Percentiles rank a stretch among this genome's conserved stretches.
These are phyloP conservation scores for Trichophyton schoenleinii DNA, from an alignment of 2,329 filamentous ascomycete species.

Conservation along the genomic window DNA sequence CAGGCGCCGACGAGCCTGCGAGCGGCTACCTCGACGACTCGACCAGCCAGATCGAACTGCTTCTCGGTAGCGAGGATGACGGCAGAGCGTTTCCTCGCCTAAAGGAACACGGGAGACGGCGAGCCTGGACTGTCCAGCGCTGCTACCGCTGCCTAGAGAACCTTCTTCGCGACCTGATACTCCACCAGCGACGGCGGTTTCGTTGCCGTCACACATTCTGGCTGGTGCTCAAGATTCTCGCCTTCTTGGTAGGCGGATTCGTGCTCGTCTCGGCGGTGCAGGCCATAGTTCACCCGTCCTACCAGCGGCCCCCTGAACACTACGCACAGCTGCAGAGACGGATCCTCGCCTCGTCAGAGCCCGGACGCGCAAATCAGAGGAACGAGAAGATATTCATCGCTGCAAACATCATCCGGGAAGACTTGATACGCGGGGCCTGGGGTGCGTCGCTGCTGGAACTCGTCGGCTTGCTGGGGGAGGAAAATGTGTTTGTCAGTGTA, in stretches of 20 bases:
- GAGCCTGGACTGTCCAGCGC: not conserved
- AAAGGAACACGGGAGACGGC: not conserved
- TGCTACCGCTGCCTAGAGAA: not conserved
- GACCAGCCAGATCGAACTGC: not conserved
- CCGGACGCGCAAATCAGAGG: constrained; percentile 8
- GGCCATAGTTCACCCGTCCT: constrained; percentile 7
- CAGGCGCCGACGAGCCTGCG: not conserved
- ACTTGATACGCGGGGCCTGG: constrained; percentile 8
- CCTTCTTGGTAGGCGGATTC: constrained; percentile 1
- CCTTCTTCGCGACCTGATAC: not conserved
- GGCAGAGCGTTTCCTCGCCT: not conserved
- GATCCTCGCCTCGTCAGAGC: not conserved
- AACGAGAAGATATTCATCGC: constrained; percentile 11
- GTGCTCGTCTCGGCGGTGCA: constrained; percentile 6
- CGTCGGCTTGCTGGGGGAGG: constrained; percentile 7
- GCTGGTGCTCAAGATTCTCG: not conserved
- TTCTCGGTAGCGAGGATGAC: not conserved
- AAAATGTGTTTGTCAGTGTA: constrained; percentile 12
- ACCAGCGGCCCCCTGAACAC: constrained; percentile 7
- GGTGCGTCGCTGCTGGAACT: constrained; percentile 7
- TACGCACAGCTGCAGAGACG: constrained; percentile 2
- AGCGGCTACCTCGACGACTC: not conserved
- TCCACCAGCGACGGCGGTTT: not conserved
- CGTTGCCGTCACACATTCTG: not conserved
- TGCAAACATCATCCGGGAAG: constrained; percentile 10